Evolutionary conservation across 192 early-diverging fungal species (phyloP), one percentile per base, ranked within the genome.

Genomic region (Endogone sp.): DNA sequence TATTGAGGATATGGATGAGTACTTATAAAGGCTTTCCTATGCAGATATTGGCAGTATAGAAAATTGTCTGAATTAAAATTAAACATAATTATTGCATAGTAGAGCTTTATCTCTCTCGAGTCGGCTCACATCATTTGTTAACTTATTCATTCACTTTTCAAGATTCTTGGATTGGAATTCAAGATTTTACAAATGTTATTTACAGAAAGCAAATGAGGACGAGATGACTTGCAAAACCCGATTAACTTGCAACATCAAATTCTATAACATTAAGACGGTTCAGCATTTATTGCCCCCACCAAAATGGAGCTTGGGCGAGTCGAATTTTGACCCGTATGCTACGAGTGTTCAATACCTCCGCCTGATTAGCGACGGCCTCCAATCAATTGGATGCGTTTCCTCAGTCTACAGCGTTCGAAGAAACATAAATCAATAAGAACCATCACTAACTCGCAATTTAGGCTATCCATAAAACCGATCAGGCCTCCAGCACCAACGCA

Each of bases 331-430:
- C 56, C n/a, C 16, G n/a, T n/a, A n/a, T n/a, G n/a, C n/a, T n/a
- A n/a, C n/a, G n/a, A n/a, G n/a, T 16, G 37, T n/a, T 79, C 67
- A 83, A 60, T 78, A 83, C 67, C 78, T 72, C 62, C 77, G 79
- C 65, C 73, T 68, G 58, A 78, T 75, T 30, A 85, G 58, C 13
- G 80, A 79, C 16, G 83, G 83, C 61, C 78, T 82, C 83, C 83
- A 85, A 61, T 85, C 74, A 65, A 85, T 62, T 24, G 83, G 83
- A 68, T 81, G 82, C 25, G 81, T 83, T 67, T 85, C 83, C 2
- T 78, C 75, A 4, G 83, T 85, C 83, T 84, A 73, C 26, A 60
- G 61, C 49, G 9, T 66, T 16, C 29, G n/a, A 23, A 49, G 25
- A 28, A 61, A 54, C 29, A 10, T 30, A 31, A 9, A 57, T 57